A percentile compares a stretch with the other conserved stretches of the same genome.
Conservation (phyloP, 179 eudicot species). For the Heliamphora pulchella region DNA sequence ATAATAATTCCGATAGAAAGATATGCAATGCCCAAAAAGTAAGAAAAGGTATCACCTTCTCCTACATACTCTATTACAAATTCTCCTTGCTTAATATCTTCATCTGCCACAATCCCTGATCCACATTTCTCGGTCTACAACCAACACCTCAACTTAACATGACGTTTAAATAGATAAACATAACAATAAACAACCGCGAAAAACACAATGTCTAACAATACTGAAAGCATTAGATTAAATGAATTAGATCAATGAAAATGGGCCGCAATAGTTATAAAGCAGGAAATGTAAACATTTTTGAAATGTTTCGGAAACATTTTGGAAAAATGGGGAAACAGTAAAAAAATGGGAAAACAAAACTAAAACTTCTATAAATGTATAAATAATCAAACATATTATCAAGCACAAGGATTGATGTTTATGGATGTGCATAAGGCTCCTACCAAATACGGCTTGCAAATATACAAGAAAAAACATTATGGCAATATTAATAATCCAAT, state of each 20-base stretch:
- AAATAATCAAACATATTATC: too few relatives aligned
- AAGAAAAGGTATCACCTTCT: slow-evolving; percentile 57
- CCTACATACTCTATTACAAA: slow-evolving; percentile 96
- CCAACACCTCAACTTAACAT: slow-evolving; percentile 21
- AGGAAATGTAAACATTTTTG: too few relatives aligned
- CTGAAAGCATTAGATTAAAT: background rate
- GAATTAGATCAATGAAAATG: background rate
- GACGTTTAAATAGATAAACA: background rate
- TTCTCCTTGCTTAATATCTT: slow-evolving; percentile 86
- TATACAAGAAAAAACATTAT: too few relatives aligned
- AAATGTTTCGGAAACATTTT: too few relatives aligned
- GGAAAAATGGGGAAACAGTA: too few relatives aligned
- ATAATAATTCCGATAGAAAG: background rate
- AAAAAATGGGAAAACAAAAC: too few relatives aligned
- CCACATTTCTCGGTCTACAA: slow-evolving; percentile 96
- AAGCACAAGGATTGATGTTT: too few relatives aligned
- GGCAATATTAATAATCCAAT: too few relatives aligned
- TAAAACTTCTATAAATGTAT: too few relatives aligned
- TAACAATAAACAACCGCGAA: slow-evolving; percentile 2
- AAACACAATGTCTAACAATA: background rate
- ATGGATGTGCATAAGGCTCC: too few relatives aligned
- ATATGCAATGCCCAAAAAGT: slow-evolving; percentile 10
- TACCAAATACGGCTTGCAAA: too few relatives aligned
- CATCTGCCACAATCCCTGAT: slow-evolving; percentile 87
- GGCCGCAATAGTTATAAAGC: background rate